Base-by-base conservation (phyloP, 1,284 basidiomycete genomes). In the Kwoniella shivajii region DNA sequence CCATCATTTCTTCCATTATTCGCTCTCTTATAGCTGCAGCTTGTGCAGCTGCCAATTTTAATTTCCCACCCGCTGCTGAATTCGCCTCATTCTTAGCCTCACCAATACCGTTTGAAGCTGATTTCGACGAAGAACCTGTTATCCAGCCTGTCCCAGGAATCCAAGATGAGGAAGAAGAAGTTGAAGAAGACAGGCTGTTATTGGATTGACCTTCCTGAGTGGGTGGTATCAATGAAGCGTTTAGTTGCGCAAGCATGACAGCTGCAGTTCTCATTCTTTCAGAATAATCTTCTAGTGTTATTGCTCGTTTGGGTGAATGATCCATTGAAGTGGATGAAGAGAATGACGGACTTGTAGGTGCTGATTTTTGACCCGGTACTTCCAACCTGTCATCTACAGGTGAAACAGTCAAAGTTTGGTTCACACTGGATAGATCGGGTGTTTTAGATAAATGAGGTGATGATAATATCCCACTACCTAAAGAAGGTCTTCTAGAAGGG, bases 1-100 rank as follows among this genome's bases (percentile, higher is more conserved):
- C 83, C 70, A 97, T 83, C 95, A 99, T 99, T 82, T 99, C 95
- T 69, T 90, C 86, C 96, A 99, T 99, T 68, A 99, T 99, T 26
- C 93, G 84, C 67, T 93, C 90, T 14, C 91, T 85, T 65, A 99
- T 99, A 1, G 89, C 89, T 0, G 90, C 84, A 0, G 92, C 92
- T 74, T 96, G 90, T 1, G 86, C 81, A 13, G 86, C 83, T 55
- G 89, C 87, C 10, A 97, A 79, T 38, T 84, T 84, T 79, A 86
- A 82, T 50, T 86, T 84, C 49, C 80, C 80, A 2, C 81, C 74
- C 10, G 72, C 65, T 0, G 77, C 52, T 4, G 66, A 14, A 9
- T 43, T 39, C 7, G 20, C 34, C 13, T 29, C 36, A 10, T 29
- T 24, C 9, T 43, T 36, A 6, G 30, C 43, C 22, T 34, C 31